Base-by-base conservation (phyloP, 768 basidiomycete genomes). In the Mrakia blollopis region DNA sequence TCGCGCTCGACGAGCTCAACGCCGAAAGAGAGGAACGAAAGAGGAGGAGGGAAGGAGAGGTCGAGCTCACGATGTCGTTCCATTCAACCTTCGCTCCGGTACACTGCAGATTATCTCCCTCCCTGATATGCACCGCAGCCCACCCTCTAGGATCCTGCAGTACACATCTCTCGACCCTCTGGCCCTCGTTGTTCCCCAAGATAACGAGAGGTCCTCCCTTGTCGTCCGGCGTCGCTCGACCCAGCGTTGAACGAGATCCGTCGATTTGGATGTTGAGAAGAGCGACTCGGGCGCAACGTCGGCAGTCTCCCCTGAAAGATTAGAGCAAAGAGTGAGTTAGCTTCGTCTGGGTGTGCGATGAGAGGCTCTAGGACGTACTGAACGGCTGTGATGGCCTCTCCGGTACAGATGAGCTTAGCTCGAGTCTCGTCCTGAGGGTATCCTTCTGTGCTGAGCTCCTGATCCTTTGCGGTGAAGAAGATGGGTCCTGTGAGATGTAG, bases 381-480 rank as follows among this genome's bases (percentile, higher is more conserved):
- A 21, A 83, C 78, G 16, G 80, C 82, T 4, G 81, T 79, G 54
- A 82, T 83, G 9, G 81, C 87, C 16, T 89, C 86, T 13, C 81
- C 81, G 35, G 83, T 81, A 18, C 83, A 81, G 0, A 82, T 75
- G 16, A 85, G 78, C 37, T 80, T 79, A 5, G 85, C 85, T 73
- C 84, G 79, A n/a, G 82, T 79, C 7, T 82, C 82, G 23, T 83
- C 84, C 18, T 79, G 79, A 6, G 85, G 85, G 77, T 83, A 85
- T 8, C 85, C 85, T n/a, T 81, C 79, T 0, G 85, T 86, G 21
- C 84, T 83, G 39, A 86, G 78, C 69, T 85, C 83, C 47, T 85
- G 85, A 60, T 82, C 81, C 30, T 83, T 82, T 3, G 84, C 83
- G 10, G 82, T 82, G 79, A 86, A 83, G 47, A 83, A 77, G 80